Evolutionary conservation across 441 rosid species (phyloP), one percentile per base, ranked within the genome.

Genomic region (Syzygium syzygioides): DNA sequence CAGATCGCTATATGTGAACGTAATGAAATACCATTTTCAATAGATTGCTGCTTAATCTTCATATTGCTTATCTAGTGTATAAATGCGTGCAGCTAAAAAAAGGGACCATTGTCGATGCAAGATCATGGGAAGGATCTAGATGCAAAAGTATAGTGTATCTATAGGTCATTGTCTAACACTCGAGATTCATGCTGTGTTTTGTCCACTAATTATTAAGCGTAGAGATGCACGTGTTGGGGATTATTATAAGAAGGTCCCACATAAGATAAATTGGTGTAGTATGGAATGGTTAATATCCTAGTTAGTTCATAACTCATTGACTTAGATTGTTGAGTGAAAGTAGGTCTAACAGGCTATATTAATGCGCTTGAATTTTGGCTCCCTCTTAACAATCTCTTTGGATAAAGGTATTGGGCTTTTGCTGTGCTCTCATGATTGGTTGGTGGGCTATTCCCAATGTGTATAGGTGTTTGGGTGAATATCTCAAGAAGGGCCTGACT

Each of bases 371-470:
- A 14, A n/a, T 30, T 62, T 62, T 20, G 9, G 3, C 11, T 30
- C 6, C 0, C 76, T 64, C 37, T 64, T 30, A 4, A 11, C 3
- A 1, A 64, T 64, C 23, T 64, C 6, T 20, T 3, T 17, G 18
- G 1, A 12, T 64, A 0, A 64, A 64, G 37, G 5, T 18, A 64
- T 15, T 0, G 0, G 4, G 15, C 19, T 62, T n/a, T 0, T n/a
- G 19, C 12, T n/a, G 4, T 2, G 9, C 68, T 3, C 68, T 28
- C 30, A 50, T n/a, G 5, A 8, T n/a, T n/a, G 68, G 68, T 62
- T 62, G 68, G 32, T 62, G n/a, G 34, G 30, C 19, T 19, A n/a
- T n/a, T 62, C 3, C 34, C 68, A n/a, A 13, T 7, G 68, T 60
- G n/a, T 32, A 28, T 6, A 60, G 0, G n/a, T 60, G 34, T 60